Evolutionary conservation across 306 rosid species (phyloP).

Genomic region (Betula pendula): DNA sequence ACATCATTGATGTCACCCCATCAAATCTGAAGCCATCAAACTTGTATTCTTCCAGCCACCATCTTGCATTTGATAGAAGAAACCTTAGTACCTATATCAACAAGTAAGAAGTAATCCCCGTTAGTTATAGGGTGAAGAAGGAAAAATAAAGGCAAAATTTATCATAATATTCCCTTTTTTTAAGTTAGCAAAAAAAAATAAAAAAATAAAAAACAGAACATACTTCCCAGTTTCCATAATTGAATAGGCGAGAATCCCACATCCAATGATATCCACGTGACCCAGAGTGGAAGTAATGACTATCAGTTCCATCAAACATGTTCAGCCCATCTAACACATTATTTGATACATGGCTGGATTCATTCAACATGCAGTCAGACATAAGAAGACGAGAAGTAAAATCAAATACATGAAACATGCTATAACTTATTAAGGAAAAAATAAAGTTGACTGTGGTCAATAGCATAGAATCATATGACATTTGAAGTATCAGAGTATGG

Average conservation of each 20-base stretch:
- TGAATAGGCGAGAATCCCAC: slow-evolving; percentile 99
- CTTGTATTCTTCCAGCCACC: slow-evolving; percentile 99
- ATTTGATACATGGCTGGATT: slow-evolving; percentile 84
- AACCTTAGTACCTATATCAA: slow-evolving; percentile 76
- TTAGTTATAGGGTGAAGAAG: slow-evolving; percentile 18
- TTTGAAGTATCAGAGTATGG: neutral
- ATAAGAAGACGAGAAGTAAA: slow-evolving; percentile 19
- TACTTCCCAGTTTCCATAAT: slow-evolving; percentile 99
- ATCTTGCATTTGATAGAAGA: slow-evolving; percentile 95
- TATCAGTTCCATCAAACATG: slow-evolving; percentile 97
- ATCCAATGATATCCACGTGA: slow-evolving; percentile 98
- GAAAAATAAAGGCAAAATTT: slow-evolving; percentile 11
- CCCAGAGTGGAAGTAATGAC: slow-evolving; percentile 94
- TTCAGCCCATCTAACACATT: slow-evolving; percentile 93
- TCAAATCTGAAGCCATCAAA: slow-evolving; percentile 98
- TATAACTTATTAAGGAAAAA: slow-evolving; percentile 7
- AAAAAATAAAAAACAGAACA: slow-evolving; percentile 23
- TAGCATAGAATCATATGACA: neutral
- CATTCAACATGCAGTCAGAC: slow-evolving; percentile 34
- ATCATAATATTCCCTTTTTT: slow-evolving; percentile 3
- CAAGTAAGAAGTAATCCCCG: slow-evolving; percentile 13
- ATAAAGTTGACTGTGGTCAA: neutral
- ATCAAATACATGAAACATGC: slow-evolving; percentile 23
- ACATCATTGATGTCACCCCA: slow-evolving; percentile 99
- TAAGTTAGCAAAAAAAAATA: slow-evolving; percentile 12